phyloP scores from a whole-genome alignment of 2,329 filamentous ascomycete species.

The Fusarium chuoi region DNA sequence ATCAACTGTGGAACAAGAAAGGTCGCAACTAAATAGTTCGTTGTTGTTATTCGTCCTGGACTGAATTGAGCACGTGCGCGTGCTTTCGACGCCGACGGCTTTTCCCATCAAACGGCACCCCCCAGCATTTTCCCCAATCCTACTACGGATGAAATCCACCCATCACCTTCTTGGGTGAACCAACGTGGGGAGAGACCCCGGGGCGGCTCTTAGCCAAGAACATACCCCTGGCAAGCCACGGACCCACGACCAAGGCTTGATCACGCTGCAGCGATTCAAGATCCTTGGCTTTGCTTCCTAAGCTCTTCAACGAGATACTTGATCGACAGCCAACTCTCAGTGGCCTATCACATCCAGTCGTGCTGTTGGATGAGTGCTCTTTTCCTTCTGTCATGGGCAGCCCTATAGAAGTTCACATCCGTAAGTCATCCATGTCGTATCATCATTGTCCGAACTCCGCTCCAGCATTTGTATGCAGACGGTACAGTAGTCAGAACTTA shows the following conservation, averaged over 20 bases:
- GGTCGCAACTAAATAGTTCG: constrained; percentile 14
- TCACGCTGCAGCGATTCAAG: constrained; percentile 30
- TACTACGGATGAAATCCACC: constrained; percentile 36
- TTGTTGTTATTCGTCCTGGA: constrained; percentile 31
- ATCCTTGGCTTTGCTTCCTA: constrained; percentile 16
- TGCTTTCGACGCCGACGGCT: constrained; percentile 20
- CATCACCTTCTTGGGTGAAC: constrained; percentile 41
- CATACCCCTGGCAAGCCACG: constrained; percentile 30
- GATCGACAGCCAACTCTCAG: constrained; percentile 4
- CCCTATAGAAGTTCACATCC: neutral
- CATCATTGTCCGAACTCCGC: constrained; percentile 5
- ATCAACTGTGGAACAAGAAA: constrained; percentile 11
- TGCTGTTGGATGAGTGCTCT: constrained; percentile 9
- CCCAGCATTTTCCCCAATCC: constrained; percentile 21
- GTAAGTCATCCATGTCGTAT: constrained; percentile 24
- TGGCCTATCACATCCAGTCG: constrained; percentile 8
- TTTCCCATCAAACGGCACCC: constrained; percentile 13
- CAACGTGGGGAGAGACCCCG: constrained; percentile 42
- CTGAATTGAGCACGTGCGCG: constrained; percentile 41
- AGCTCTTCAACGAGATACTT: constrained; percentile 9
- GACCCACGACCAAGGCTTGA: constrained; percentile 26
- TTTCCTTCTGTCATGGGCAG: constrained; percentile 10
- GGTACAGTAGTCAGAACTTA: constrained; percentile 44
- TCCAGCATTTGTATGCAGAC: neutral
- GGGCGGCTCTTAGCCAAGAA: constrained; percentile 31